phyloP scores from a whole-genome alignment of 2,329 filamentous ascomycete species.

The Pochonia chlamydosporia region DNA sequence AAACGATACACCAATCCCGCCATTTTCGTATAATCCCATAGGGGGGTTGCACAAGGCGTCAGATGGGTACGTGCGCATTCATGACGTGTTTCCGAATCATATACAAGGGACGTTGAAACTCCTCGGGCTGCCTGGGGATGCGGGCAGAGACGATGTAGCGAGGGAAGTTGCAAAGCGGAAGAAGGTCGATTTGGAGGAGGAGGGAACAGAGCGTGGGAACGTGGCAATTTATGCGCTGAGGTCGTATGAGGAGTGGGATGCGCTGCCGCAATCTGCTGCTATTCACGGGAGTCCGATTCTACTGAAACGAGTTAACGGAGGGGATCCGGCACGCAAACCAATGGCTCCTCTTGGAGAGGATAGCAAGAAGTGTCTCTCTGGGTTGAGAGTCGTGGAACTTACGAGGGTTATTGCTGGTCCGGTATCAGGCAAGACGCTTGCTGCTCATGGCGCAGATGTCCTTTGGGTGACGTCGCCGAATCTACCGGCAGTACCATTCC shows the following conservation, averaged over 20 bases:
- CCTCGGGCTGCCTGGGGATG: slow-evolving; percentile 28
- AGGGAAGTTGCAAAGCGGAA: slow-evolving; percentile 36
- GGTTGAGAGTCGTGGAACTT: slow-evolving; percentile 65
- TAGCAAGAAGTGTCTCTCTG: slow-evolving; percentile 37
- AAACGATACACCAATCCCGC: background rate
- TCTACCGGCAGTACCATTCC: slow-evolving; percentile 58
- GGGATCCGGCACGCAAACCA: no score
- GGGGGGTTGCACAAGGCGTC: slow-evolving; percentile 45
- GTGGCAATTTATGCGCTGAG: slow-evolving; percentile 44
- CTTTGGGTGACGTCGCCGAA: slow-evolving; percentile 61
- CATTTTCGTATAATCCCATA: slow-evolving; percentile 22
- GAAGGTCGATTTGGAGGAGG: slow-evolving; percentile 41
- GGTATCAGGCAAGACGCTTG: slow-evolving; percentile 59
- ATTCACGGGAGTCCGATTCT: slow-evolving; percentile 40
- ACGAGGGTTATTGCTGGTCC: slow-evolving; percentile 69
- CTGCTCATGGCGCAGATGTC: slow-evolving; percentile 66
- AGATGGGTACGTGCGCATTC: slow-evolving; percentile 49
- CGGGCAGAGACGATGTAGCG: slow-evolving; percentile 20
- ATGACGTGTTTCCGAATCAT: slow-evolving; percentile 49
- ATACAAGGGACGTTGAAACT: slow-evolving; percentile 35
- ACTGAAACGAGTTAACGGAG: slow-evolving; percentile 21
- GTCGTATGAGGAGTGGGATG: slow-evolving; percentile 45
- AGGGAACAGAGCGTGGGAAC: slow-evolving; percentile 32
- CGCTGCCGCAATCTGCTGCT: slow-evolving; percentile 36
- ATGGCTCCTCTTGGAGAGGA: background rate